These are phyloP conservation scores for Aphanomyces invadans DNA, from an alignment of 352 stramenopile genomes.

Conservation along the genomic window DNA sequence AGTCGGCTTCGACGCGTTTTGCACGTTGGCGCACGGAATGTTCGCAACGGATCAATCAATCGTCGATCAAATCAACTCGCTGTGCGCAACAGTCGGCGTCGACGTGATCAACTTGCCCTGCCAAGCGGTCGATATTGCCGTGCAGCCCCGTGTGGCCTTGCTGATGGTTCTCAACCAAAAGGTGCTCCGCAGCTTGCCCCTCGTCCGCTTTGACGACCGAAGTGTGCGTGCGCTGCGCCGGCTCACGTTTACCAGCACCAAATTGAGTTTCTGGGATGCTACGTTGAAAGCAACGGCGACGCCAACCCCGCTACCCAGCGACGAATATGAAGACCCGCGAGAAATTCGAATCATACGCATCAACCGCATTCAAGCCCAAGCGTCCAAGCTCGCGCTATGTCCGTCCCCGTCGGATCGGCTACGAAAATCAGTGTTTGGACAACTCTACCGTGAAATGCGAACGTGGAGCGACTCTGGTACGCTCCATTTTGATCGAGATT, in stretches of 20 bases:
- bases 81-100: constrained; percentile 67
- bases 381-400: constrained; percentile 79
- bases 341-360: constrained; percentile 97
- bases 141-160: constrained; percentile 75
- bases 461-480: constrained; percentile 86
- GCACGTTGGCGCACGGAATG: constrained; percentile 30
- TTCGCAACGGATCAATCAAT: constrained; percentile 71
- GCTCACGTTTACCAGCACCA: constrained; percentile 87
- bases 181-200: constrained; percentile 67
- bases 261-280: constrained; percentile 89
- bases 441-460: constrained; percentile 95
- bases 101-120: constrained; percentile 76
- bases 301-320: constrained; percentile 93
- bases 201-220: constrained; percentile 60
- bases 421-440: constrained; percentile 93
- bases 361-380: constrained; percentile 93
- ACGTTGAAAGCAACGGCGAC: constrained; percentile 93
- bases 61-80: constrained; percentile 75
- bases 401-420: constrained; percentile 83
- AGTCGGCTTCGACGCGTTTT: constrained; percentile 37
- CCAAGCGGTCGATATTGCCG: constrained; percentile 35
- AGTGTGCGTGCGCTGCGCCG: constrained; percentile 45
- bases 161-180: constrained; percentile 91
- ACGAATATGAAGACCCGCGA: constrained; percentile 98
- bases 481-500: too few species aligned